Base-by-base conservation (phyloP, 2,329 filamentous ascomycete genomes). In the Rhynchosporium secalis region DNA sequence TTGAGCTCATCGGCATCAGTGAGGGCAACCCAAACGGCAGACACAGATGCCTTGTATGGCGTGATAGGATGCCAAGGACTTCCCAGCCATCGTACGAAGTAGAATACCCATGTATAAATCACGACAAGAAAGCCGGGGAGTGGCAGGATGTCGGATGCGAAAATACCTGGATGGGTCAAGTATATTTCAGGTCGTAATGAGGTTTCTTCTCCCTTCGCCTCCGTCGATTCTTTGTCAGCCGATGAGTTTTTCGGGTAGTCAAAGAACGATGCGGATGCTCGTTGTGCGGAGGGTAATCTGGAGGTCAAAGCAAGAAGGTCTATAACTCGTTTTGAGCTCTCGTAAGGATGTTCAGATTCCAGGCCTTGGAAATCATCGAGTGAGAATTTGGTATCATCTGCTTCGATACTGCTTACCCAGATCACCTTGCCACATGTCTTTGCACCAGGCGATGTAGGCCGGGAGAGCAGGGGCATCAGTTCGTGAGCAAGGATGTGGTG, bases 401-500 rank as follows among this genome's bases (percentile, higher is more conserved):
- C 87, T 71, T 96, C 93, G 55, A 97, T 78, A 71, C 90, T 96
- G 65, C 89, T 90, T 9, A 92, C 86, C 93, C 94, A 98, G 66
- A 98, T 83, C 58, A 99, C 83, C 54, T 71, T 72, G 6, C 72
- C 70, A n/a, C 71, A 69, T 20, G 58, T 43, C 43, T 62, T 62
- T 7, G 69, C 63, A 5, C 68, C 63, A 6, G 69, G 48, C 3
- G 71, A 67, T 31, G 69, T 64, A 20, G 70, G 67, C 9, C 62
- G 67, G 41, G 72, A 74, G 7, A 99, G 82, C 10, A 97, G 79
- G 0, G 91, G 89, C 68, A 89, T 82, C 10, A 98, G 82, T 72
- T 88, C 86, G 75, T 96, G 93, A 15, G 86, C 85, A 29, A 99
- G 85, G 72, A 97, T 78, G 74, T 99, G 98, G 78, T 99, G 95